These are phyloP conservation scores for Penicillium occitanis DNA, from an alignment of 2,329 filamentous ascomycete genomes.

Conservation along the genomic window DNA sequence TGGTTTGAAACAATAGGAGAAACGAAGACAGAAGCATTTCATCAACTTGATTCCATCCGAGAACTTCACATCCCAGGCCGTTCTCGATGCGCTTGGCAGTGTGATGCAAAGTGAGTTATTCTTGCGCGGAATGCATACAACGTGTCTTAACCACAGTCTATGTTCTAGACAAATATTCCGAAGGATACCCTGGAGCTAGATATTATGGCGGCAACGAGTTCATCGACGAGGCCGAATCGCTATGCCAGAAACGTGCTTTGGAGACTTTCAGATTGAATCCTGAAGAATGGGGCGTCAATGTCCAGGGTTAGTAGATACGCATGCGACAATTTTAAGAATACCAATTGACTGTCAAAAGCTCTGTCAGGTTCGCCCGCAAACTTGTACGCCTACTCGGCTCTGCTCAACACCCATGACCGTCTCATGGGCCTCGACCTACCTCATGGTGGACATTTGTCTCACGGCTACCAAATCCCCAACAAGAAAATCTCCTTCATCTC, in stretches of 20 bases:
- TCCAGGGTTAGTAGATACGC: conserved; percentile 65
- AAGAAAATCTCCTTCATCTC: conserved; percentile 98
- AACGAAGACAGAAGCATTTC: conserved; percentile 93
- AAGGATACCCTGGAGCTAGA: conserved; percentile 92
- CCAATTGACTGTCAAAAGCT: conserved; percentile 50
- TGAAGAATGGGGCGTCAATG: conserved; percentile 94
- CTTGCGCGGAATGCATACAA: neutral
- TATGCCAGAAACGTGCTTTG: conserved; percentile 87
- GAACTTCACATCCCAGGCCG: conserved; percentile 92
- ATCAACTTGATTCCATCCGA: conserved; percentile 96
- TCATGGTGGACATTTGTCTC: conserved; percentile 90
- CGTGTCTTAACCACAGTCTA: conserved; percentile 32
- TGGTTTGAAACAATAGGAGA: conserved; percentile 65
- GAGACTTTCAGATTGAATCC: conserved; percentile 81
- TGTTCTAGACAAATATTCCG: conserved; percentile 85
- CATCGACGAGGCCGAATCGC: conserved; percentile 83
- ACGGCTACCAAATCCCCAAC: conserved; percentile 94
- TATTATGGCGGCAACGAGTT: conserved; percentile 98
- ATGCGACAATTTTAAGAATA: conserved; percentile 12
- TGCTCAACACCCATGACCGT: conserved; percentile 92
- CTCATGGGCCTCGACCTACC: conserved; percentile 96
- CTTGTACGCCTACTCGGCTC: conserved; percentile 84
- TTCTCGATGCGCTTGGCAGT: conserved; percentile 86
- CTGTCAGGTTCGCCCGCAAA: conserved; percentile 77
- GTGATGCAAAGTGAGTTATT: conserved; percentile 82